These are phyloP conservation scores for Carex pumila DNA, from an alignment of 176 grass and related monocot species.

Conservation along the genomic window DNA sequence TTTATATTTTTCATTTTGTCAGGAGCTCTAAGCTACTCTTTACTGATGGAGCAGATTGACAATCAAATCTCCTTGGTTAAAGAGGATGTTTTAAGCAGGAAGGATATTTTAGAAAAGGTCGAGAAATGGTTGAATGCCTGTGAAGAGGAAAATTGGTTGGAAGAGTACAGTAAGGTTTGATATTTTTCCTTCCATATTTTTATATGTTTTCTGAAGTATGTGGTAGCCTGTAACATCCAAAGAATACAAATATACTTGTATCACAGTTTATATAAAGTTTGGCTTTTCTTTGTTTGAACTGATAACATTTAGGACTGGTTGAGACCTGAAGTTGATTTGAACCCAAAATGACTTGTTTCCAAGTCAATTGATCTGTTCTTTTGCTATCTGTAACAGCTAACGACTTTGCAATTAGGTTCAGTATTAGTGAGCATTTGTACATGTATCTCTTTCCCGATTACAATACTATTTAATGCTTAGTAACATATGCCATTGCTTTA, in stretches of 20 bases:
- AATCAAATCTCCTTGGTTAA: conserved; percentile 62
- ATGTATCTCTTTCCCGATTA: neutral
- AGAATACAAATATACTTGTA: neutral
- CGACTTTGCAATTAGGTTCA: neutral
- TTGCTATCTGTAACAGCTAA: neutral
- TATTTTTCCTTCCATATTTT: conserved; percentile 7
- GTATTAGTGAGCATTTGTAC: neutral
- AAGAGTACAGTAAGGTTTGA: conserved; percentile 88
- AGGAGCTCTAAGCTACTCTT: conserved; percentile 69
- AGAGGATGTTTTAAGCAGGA: conserved; percentile 82
- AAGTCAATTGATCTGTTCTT: neutral
- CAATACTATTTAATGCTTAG: neutral
- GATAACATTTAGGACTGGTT: neutral
- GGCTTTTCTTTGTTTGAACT: neutral
- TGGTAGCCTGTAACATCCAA: neutral
- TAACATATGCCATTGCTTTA: conserved; percentile 23
- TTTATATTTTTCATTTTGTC: conserved; percentile 7
- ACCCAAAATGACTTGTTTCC: neutral
- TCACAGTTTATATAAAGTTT: neutral
- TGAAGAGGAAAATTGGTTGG: conserved; percentile 87
- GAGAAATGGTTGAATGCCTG: conserved; percentile 81
- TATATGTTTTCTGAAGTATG: neutral
- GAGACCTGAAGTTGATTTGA: neutral
- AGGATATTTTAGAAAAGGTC: conserved; percentile 91
- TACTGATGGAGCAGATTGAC: conserved; percentile 84